Conservation (phyloP, 768 basidiomycete genomes). For the Harrya chromipes region DNA sequence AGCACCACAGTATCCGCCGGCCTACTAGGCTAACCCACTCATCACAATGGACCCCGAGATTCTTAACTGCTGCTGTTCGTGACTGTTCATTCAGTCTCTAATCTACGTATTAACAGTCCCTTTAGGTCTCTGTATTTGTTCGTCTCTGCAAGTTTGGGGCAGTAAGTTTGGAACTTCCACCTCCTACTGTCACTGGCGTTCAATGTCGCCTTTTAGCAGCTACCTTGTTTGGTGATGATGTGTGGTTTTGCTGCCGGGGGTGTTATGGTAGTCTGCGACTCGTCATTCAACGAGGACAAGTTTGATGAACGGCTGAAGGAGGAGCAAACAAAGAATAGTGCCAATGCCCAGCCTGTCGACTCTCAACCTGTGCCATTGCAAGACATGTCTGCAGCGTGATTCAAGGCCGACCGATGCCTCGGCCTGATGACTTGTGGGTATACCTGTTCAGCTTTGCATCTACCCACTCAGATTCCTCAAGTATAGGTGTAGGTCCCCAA, state of each 20-base stretch:
- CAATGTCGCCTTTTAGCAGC: slow-evolving; percentile 8
- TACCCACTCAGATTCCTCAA: background rate
- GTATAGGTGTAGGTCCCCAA: background rate
- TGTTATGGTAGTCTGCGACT: slow-evolving; percentile 29
- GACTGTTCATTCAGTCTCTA: background rate
- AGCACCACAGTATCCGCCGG: too few species aligned
- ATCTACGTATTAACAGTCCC: background rate
- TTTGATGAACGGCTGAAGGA: slow-evolving; percentile 29
- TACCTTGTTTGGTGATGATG: slow-evolving; percentile 18
- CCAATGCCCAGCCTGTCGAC: slow-evolving; percentile 7
- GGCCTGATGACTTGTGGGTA: background rate
- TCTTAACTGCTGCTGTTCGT: slow-evolving; percentile 25
- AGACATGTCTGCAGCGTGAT: slow-evolving; percentile 15
- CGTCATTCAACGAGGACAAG: slow-evolving; percentile 29
- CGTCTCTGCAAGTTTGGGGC: slow-evolving; percentile 21
- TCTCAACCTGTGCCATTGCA: slow-evolving; percentile 23
- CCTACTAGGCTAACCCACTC: too few species aligned
- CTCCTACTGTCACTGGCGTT: background rate
- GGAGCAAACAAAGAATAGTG: slow-evolving; percentile 18
- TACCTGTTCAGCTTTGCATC: background rate
- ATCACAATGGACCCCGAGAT: slow-evolving; percentile 14
- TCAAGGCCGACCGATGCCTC: background rate
- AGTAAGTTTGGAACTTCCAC: slow-evolving; percentile 16
- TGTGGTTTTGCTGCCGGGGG: slow-evolving; percentile 18
- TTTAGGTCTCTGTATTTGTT: slow-evolving; percentile 13